Conservation (phyloP, 768 basidiomycete species). For the Collybia sordida region DNA sequence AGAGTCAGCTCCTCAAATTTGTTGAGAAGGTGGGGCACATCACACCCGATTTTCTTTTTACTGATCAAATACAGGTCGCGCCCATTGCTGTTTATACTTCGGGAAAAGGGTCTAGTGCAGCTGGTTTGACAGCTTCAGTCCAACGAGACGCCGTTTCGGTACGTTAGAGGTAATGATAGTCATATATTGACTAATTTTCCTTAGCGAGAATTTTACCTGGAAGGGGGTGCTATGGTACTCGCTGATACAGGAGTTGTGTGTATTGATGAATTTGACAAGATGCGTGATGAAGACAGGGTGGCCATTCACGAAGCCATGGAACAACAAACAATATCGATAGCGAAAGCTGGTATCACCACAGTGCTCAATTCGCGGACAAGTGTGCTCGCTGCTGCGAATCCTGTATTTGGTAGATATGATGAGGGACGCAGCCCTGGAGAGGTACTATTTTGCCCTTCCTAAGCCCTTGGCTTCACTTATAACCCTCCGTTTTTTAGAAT, state of each 20-base stretch:
- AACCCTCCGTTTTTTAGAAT: conserved; percentile 46
- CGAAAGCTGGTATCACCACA: conserved; percentile 98
- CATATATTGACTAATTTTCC: conserved; percentile 5
- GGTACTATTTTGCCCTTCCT: conserved; percentile 35
- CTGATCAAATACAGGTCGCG: conserved; percentile 61
- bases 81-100: conserved; percentile 99
- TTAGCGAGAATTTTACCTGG: conserved; percentile 96
- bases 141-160: conserved; percentile 92
- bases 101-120: conserved; percentile 97
- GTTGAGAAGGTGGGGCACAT: conserved; percentile 77
- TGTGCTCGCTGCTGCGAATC: conserved; percentile 96
- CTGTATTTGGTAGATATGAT: conserved; percentile 96
- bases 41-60: neutral
- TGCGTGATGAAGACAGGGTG: conserved; percentile 98
- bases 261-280: conserved; percentile 99
- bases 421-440: conserved; percentile 96
- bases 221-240: conserved; percentile 99
- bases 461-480: conserved; percentile 3
- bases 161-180: conserved; percentile 24
- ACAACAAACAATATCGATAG: conserved; percentile 98
- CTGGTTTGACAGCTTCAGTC: conserved; percentile 96
- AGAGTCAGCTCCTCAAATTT: conserved; percentile 96
- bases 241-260: conserved; percentile 98
- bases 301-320: conserved; percentile 99
- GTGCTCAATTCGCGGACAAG: conserved; percentile 95